These are phyloP conservation scores for Penicillium sp. DNA, from an alignment of 2,329 filamentous ascomycete species.

Conservation along the genomic window DNA sequence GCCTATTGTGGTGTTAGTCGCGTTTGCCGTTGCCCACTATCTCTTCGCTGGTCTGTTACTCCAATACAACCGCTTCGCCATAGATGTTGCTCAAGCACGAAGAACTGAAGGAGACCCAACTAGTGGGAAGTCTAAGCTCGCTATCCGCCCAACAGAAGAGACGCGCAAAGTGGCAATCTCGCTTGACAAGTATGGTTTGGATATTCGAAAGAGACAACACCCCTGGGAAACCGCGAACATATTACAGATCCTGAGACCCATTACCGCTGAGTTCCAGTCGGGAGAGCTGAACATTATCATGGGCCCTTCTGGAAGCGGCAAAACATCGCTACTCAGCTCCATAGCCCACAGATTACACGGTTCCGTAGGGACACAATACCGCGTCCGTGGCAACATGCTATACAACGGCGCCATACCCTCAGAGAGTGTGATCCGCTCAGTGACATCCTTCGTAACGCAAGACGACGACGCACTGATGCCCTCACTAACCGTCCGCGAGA, in stretches of 20 bases:
- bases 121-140: constrained; percentile 70
- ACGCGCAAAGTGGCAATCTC: constrained; percentile 64
- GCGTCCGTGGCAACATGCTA: constrained; percentile 60
- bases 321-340: constrained; percentile 71
- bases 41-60: constrained; percentile 61
- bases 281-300: constrained; percentile 74
- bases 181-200: constrained; percentile 63
- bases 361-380: constrained; percentile 62
- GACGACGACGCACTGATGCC: constrained; percentile 74
- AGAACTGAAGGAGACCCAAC: constrained; percentile 61
- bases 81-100: constrained; percentile 66
- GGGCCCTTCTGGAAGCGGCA: constrained; percentile 76
- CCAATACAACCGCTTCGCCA: constrained; percentile 64
- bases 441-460: constrained; percentile 75
- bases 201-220: constrained; percentile 61
- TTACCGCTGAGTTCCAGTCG: constrained; percentile 66
- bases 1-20: constrained; percentile 63
- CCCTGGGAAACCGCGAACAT: constrained; percentile 46
- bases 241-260: constrained; percentile 61
- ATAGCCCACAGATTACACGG: constrained; percentile 68
- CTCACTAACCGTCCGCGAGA: constrained; percentile 74
- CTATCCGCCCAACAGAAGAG: constrained; percentile 52
- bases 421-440: constrained; percentile 66
- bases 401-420: constrained; percentile 71
- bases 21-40: constrained; percentile 65